phyloP scores from a whole-genome alignment of 139 green algal species.

The Trebouxia sp. region DNA sequence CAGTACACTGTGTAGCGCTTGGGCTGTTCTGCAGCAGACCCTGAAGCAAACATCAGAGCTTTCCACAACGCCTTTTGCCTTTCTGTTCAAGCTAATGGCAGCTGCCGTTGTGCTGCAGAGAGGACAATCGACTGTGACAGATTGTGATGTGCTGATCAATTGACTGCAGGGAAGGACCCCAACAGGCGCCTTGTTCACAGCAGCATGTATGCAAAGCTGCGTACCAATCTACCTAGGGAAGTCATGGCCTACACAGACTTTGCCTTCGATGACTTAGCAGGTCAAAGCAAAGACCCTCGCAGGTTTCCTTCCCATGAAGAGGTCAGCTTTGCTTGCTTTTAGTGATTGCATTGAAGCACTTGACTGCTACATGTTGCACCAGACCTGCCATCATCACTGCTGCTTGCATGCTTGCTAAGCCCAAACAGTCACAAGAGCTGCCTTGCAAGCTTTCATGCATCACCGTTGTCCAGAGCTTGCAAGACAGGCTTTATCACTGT shows the following conservation, averaged over 20 bases:
- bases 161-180: constrained; percentile 22
- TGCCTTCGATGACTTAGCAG: constrained; percentile 51
- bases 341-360: not conserved
- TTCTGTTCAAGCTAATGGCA: not conserved
- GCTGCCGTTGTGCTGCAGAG: not conserved
- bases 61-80: not conserved
- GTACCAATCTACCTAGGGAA: constrained; percentile 80
- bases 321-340: constrained; percentile 11
- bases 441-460: no score
- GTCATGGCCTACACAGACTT: constrained; percentile 77
- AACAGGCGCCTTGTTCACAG: constrained; percentile 37
- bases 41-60: not conserved
- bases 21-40: no score
- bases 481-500: no score
- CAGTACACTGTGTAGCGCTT: no score
- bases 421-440: no score
- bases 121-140: not conserved
- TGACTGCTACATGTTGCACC: not conserved
- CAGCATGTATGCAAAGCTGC: constrained; percentile 68
- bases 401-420: not conserved
- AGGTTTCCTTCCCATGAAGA: constrained; percentile 44
- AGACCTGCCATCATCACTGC: not conserved
- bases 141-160: not conserved
- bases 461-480: no score
- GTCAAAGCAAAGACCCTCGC: constrained; percentile 35